Evolutionary conservation across 176 grass and related monocot species (phyloP).

Genomic region (Bromus sterilis): DNA sequence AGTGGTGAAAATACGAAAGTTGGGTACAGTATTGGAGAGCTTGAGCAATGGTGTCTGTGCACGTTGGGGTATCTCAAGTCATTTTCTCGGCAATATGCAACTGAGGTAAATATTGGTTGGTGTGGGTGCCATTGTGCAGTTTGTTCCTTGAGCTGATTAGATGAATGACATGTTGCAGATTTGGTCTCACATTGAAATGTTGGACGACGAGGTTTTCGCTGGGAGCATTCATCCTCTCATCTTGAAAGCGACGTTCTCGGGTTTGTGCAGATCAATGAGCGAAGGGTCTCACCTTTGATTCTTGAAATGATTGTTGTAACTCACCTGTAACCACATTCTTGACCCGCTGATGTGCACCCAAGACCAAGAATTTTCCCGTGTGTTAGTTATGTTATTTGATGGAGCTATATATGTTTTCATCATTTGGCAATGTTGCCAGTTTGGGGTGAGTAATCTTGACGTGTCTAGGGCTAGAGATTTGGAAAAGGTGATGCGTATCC

Average conservation of each 20-base stretch:
- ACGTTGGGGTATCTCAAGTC: slow-evolving; percentile 92
- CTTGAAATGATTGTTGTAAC: neutral
- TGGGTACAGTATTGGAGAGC: slow-evolving; percentile 58
- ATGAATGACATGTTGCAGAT: slow-evolving; percentile 41
- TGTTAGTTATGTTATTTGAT: neutral
- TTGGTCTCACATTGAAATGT: slow-evolving; percentile 70
- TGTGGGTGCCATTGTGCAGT: neutral
- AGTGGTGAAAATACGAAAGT: slow-evolving; percentile 42
- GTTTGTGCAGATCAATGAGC: slow-evolving; percentile 58
- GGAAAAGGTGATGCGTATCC: too few species aligned
- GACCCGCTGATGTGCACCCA: neutral
- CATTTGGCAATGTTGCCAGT: neutral
- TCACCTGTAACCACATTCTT: slow-evolving; percentile 17
- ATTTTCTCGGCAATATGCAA: slow-evolving; percentile 93
- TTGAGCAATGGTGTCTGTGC: slow-evolving; percentile 94
- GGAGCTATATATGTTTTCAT: neutral
- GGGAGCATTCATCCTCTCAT: slow-evolving; percentile 63
- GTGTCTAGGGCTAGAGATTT: too few species aligned
- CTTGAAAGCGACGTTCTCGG: slow-evolving; percentile 64
- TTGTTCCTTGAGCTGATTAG: slow-evolving; percentile 5
- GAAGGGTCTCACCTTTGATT: slow-evolving; percentile 37
- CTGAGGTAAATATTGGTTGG: slow-evolving; percentile 57
- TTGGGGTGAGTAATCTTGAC: neutral
- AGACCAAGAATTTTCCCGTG: neutral
- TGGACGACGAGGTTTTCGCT: slow-evolving; percentile 66